Evolutionary conservation across 192 early-diverging fungal genomes (phyloP).

Genomic region (Helicostylum pulchrum): DNA sequence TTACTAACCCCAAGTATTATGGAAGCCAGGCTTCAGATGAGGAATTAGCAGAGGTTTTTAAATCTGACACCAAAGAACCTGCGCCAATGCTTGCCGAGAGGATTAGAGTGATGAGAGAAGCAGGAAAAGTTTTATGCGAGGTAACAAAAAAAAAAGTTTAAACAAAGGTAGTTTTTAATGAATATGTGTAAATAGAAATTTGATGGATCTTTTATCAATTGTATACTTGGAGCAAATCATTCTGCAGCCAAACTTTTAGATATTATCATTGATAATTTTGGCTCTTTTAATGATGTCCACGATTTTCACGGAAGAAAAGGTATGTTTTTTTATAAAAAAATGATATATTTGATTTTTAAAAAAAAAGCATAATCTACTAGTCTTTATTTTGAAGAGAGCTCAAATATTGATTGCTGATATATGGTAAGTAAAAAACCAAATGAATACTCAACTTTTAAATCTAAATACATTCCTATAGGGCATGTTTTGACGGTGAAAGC

Average conservation of each 20-base stretch:
- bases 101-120: constrained; percentile 59
- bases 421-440: constrained; percentile 45
- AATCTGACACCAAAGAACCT: constrained; percentile 56
- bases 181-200: constrained; percentile 43
- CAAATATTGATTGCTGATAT: constrained; percentile 85
- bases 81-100: constrained; percentile 64
- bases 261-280: constrained; percentile 55
- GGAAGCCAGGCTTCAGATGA: constrained; percentile 33
- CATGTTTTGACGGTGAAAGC: constrained; percentile 71
- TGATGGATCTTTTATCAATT: constrained; percentile 58
- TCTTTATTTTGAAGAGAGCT: constrained; percentile 73
- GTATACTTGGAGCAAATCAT: constrained; percentile 45
- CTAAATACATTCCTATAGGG: constrained; percentile 41
- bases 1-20: constrained; percentile 59
- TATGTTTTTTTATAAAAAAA: background rate
- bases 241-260: constrained; percentile 58
- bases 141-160: constrained; percentile 18
- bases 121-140: constrained; percentile 63
- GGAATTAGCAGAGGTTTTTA: constrained; percentile 56
- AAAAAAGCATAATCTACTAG: constrained; percentile 23
- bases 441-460: background rate
- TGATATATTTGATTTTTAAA: background rate
- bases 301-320: constrained; percentile 53
- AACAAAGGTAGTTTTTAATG: background rate
- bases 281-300: constrained; percentile 66